phyloP scores from a whole-genome alignment of 2,329 filamentous ascomycete genomes.

The Pyrenochaeta sp. region DNA sequence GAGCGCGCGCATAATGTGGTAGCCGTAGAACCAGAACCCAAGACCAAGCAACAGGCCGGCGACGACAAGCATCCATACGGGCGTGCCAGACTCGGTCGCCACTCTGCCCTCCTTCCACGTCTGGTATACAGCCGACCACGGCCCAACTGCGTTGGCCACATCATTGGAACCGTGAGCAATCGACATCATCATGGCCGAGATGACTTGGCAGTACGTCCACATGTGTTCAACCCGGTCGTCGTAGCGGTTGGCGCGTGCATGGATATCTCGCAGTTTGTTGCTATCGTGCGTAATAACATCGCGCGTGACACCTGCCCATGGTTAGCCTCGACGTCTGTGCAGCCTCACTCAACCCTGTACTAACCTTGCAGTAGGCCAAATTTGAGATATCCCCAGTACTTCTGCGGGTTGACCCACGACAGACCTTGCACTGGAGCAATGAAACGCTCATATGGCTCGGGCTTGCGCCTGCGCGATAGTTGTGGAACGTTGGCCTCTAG shows the following conservation, averaged over 20 bases:
- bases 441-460: constrained; percentile 45
- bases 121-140: constrained; percentile 69
- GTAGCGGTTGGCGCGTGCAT: constrained; percentile 54
- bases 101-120: constrained; percentile 64
- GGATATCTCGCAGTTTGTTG: constrained; percentile 48
- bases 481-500: constrained; percentile 20
- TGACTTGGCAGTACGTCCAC: constrained; percentile 54
- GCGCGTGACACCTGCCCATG: constrained; percentile 48
- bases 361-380: constrained; percentile 52
- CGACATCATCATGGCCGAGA: constrained; percentile 73
- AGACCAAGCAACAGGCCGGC: constrained; percentile 62
- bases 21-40: constrained; percentile 69
- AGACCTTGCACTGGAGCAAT: constrained; percentile 46
- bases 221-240: constrained; percentile 59
- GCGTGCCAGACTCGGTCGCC: constrained; percentile 59
- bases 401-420: constrained; percentile 40
- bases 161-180: constrained; percentile 77
- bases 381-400: constrained; percentile 52
- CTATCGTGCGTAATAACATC: constrained; percentile 54
- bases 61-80: constrained; percentile 67
- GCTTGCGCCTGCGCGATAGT: constrained; percentile 28
- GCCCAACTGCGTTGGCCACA: constrained; percentile 63
- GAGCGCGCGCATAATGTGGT: constrained; percentile 70
- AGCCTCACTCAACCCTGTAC: neutral
- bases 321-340: neutral